Conservation (phyloP, 1,139 yeast species). For the Saccharomyces hybrid region DNA sequence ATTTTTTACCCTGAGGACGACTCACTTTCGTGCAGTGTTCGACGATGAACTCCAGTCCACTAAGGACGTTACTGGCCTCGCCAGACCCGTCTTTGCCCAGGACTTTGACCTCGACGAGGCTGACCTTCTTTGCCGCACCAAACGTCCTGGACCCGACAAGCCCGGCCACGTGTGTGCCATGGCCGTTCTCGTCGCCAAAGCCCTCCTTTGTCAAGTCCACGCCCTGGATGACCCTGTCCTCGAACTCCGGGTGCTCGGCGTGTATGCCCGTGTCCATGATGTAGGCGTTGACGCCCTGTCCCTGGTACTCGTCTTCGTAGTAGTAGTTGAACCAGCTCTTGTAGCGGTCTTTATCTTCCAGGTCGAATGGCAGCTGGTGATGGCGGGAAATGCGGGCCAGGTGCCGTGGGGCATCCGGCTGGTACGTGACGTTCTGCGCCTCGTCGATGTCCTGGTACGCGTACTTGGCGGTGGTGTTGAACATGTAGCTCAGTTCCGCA, state of each 20-base stretch:
- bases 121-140: constrained; percentile 71
- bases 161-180: constrained; percentile 86
- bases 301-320: constrained; percentile 39
- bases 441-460: constrained; percentile 33
- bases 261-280: constrained; percentile 75
- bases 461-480: constrained; percentile 15
- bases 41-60: constrained; percentile 66
- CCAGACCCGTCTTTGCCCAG: constrained; percentile 61
- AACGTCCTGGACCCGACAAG: constrained; percentile 65
- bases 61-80: constrained; percentile 54
- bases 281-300: constrained; percentile 59
- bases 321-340: constrained; percentile 33
- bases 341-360: constrained; percentile 17
- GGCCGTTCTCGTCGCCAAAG: constrained; percentile 59
- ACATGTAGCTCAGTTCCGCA: constrained; percentile 19
- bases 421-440: constrained; percentile 30
- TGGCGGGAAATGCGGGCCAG: constrained; percentile 56
- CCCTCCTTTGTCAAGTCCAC: constrained; percentile 57
- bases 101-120: constrained; percentile 66
- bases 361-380: constrained; percentile 32
- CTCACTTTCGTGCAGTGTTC: constrained; percentile 39
- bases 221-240: constrained; percentile 52
- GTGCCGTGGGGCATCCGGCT: constrained; percentile 60
- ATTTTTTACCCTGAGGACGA: constrained; percentile 30
- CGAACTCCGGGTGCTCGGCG: constrained; percentile 54